Percentiles rank a stretch among this genome's conserved stretches.
These are phyloP conservation scores for Vanderwaltozyma yarrowii DNA, from an alignment of 805 yeast genomes.

Conservation along the genomic window DNA sequence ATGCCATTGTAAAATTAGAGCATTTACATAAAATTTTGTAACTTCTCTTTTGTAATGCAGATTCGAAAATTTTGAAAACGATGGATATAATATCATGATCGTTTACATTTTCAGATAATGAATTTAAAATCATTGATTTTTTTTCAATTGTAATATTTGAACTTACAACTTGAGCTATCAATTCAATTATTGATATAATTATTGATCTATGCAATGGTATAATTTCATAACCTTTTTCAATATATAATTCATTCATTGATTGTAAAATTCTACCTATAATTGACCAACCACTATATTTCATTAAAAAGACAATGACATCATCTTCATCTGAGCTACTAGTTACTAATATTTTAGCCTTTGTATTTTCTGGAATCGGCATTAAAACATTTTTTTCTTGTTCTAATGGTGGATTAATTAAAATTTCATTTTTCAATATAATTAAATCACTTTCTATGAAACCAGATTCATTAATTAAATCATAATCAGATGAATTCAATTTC, in stretches of 20 bases:
- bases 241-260: slow-evolving; percentile 33
- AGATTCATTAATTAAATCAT: slow-evolving; percentile 32
- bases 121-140: slow-evolving; percentile 32
- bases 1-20: slow-evolving; percentile 39
- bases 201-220: slow-evolving; percentile 29
- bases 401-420: slow-evolving; percentile 48
- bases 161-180: slow-evolving; percentile 39
- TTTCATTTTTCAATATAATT: slow-evolving; percentile 38
- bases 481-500: slow-evolving; percentile 32
- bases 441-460: slow-evolving; percentile 27
- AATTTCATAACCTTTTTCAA: slow-evolving; percentile 26
- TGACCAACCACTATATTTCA: slow-evolving; percentile 81
- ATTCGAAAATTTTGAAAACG: slow-evolving; percentile 57
- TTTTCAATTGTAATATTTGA: slow-evolving; percentile 30
- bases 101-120: slow-evolving; percentile 35
- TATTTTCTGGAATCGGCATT: slow-evolving; percentile 41
- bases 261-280: slow-evolving; percentile 69
- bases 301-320: slow-evolving; percentile 49
- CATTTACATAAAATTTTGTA: slow-evolving; percentile 36
- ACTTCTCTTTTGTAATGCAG: slow-evolving; percentile 48
- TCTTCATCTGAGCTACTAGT: slow-evolving; percentile 5
- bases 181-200: slow-evolving; percentile 39
- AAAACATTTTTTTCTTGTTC: slow-evolving; percentile 37
- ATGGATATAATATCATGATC: slow-evolving; percentile 48
- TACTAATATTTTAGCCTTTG: slow-evolving; percentile 56